Evolutionary conservation across 2,329 filamentous ascomycete species (phyloP), one percentile per base, ranked within the genome.

Genomic region (Xylariaceae sp.): DNA sequence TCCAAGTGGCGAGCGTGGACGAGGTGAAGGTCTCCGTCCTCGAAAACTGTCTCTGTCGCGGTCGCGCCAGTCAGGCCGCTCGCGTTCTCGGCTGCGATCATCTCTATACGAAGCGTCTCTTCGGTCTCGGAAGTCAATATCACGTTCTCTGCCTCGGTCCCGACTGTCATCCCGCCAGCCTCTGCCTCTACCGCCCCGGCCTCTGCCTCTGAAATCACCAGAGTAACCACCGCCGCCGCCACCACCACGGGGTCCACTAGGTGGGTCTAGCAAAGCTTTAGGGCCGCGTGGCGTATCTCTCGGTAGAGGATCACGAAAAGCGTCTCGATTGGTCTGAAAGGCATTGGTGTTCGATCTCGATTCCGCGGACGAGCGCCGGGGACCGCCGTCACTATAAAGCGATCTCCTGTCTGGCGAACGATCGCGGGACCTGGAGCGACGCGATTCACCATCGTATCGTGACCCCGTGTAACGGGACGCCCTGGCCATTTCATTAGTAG

Each of bases 211-310:
- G 66, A 86, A 87, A 55, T 90, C 88, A 23, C 84, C 80, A 2
- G 77, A 77, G 69, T 87, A 89, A 7, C 83, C 85, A 59, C 86
- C 81, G 49, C 87, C 87, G 59, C 89, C 87, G 59, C 89, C 81
- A 50, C 87, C 23, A 30, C 23, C 87, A 59, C 89, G 82, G 11
- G 86, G 87, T 35, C 85, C 86, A 64, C 81, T 83, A n/a, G 84
- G 82, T 35, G 83, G 76, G 61, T 93, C 89, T 61, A 88, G 82
- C 59, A 92, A 77, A 3, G 89, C 90, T 73, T 92, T 91, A 9
- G 92, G 91, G 0, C 89, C 92, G 58, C 91, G 83, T 2, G 92
- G 92, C 1, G 89, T 87, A 64, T 95, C 90, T 65, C 88, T 82
- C 10, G 81, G 72, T 71, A 81, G 64, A 66, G 80, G 71, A 66